phyloP scores from a whole-genome alignment of 805 yeast genomes.

The Komagataella mondaviorum region DNA sequence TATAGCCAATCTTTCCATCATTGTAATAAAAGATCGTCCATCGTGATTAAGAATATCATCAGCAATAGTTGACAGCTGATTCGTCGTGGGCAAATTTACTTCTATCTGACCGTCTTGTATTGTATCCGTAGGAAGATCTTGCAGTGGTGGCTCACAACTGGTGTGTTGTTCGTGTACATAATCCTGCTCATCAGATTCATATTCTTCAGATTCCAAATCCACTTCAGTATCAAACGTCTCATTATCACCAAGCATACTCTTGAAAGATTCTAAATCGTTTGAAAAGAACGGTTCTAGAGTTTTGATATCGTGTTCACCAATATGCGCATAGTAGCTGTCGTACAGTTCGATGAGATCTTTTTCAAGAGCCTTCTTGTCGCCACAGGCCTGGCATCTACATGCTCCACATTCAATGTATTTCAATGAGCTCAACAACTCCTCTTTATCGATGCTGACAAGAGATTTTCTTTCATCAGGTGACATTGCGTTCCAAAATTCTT shows the following conservation, averaged over 20 bases:
- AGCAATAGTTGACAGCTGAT: conserved; percentile 44
- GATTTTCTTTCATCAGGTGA: conserved; percentile 44
- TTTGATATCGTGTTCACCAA: conserved; percentile 11
- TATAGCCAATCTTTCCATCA: conserved; percentile 45
- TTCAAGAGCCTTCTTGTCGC: conserved; percentile 63
- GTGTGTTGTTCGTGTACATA: background rate
- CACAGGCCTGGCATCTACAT: conserved; percentile 72
- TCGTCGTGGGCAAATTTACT: background rate
- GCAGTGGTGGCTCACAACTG: background rate
- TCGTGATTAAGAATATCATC: conserved; percentile 69
- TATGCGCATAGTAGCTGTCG: conserved; percentile 45
- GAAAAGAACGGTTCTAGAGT: background rate
- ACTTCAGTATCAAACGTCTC: conserved; percentile 14
- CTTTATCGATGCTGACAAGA: conserved; percentile 53
- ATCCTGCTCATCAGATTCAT: background rate
- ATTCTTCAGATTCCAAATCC: conserved; percentile 3
- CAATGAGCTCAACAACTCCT: conserved; percentile 52
- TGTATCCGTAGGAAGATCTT: background rate
- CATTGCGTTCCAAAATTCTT: conserved; percentile 54
- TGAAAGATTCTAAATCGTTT: background rate
- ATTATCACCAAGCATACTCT: conserved; percentile 22
- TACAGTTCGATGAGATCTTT: conserved; percentile 66
- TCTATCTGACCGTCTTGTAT: background rate
- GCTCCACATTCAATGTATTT: conserved; percentile 40
- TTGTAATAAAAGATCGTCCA: conserved; percentile 65